These are phyloP conservation scores for Suillus spraguei DNA, from an alignment of 768 basidiomycete species.

Conservation along the genomic window DNA sequence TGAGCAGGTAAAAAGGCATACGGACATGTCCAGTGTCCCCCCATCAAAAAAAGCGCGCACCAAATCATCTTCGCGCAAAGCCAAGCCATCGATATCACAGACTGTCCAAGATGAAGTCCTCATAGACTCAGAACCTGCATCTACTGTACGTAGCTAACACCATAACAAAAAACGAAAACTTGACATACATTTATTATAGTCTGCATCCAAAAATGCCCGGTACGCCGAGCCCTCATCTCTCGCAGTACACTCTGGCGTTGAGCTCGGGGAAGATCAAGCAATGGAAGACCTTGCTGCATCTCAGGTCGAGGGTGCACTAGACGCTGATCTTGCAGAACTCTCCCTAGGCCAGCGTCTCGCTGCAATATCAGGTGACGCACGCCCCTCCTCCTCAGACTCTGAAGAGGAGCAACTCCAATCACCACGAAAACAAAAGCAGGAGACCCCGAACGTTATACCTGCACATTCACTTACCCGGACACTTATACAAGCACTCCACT, in stretches of 20 bases:
- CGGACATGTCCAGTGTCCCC: slow-evolving; percentile 43
- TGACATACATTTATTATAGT: slow-evolving; percentile 31
- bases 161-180: neutral
- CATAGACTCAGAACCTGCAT: slow-evolving; percentile 24
- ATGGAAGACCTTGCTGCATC: slow-evolving; percentile 50
- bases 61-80: slow-evolving; percentile 45
- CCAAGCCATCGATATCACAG: slow-evolving; percentile 11
- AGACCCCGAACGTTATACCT: slow-evolving; percentile 53
- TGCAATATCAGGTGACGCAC: slow-evolving; percentile 55
- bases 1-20: neutral
- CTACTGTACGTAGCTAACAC: slow-evolving; percentile 20
- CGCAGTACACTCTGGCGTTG: slow-evolving; percentile 67
- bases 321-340: slow-evolving; percentile 86
- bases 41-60: slow-evolving; percentile 54
- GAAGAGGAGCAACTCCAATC: slow-evolving; percentile 45
- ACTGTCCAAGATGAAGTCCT: slow-evolving; percentile 23
- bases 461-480: slow-evolving; percentile 91
- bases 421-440: slow-evolving; percentile 21
- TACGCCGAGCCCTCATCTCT: slow-evolving; percentile 66
- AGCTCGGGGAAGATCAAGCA: slow-evolving; percentile 59
- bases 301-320: slow-evolving; percentile 69
- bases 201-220: slow-evolving; percentile 54
- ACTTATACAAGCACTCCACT: slow-evolving; percentile 94
- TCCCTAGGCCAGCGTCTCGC: slow-evolving; percentile 90
- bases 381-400: slow-evolving; percentile 43